Conservation (phyloP, 2,329 filamentous ascomycete genomes). For the Botrytis elliptica region DNA sequence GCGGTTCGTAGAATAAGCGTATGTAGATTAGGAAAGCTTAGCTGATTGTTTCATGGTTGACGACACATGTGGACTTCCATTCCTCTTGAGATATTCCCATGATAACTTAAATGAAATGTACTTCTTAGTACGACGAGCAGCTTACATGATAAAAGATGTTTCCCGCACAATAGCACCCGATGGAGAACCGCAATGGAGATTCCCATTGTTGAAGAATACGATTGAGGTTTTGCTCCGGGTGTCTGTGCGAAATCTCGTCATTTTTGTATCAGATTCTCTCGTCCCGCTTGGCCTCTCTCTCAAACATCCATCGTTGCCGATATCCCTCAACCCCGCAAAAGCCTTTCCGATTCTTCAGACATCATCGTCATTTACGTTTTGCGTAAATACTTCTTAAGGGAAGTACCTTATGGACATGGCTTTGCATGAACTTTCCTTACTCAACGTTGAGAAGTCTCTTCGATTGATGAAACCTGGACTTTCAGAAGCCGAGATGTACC, state of each 20-base stretch:
- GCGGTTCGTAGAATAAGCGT: not conserved
- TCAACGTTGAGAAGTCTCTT: not conserved
- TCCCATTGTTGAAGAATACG: not conserved
- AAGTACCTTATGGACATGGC: not conserved
- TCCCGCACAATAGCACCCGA: not conserved
- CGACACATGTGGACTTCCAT: not conserved
- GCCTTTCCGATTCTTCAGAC: not conserved
- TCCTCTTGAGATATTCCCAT: too few species aligned
- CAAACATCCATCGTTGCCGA: not conserved
- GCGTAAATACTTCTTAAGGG: not conserved
- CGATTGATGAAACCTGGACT: not conserved
- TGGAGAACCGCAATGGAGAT: not conserved
- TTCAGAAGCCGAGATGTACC: not conserved
- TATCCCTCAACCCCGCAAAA: not conserved
- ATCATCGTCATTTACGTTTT: not conserved
- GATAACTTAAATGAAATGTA: not conserved
- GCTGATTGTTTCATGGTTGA: not conserved
- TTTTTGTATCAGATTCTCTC: not conserved
- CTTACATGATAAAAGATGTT: not conserved
- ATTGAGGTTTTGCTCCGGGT: not conserved
- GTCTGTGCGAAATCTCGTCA: not conserved
- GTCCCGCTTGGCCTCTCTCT: not conserved
- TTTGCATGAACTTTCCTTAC: not conserved
- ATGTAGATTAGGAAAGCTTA: not conserved
- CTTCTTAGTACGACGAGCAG: not conserved